Evolutionary conservation across 1,284 basidiomycete genomes (phyloP), one percentile per base, ranked within the genome.

Genomic region (Apiotrichum akiyoshidainum): DNA sequence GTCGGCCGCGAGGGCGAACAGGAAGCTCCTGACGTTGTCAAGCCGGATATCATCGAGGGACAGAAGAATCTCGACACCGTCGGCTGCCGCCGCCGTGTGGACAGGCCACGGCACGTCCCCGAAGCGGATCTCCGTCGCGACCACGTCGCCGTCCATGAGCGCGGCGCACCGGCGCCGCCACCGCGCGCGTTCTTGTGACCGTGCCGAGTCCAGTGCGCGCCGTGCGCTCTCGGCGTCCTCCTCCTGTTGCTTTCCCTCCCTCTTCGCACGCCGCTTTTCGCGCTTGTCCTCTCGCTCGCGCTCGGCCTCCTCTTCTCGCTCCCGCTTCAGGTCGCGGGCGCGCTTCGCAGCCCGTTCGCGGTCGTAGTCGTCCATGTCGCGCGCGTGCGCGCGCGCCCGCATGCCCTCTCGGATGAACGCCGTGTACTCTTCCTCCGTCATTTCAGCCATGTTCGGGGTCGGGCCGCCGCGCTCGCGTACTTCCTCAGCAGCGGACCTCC

Each of bases 101-200:
- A 89, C 77, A 0, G 90, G 90, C 90, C 90, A 92, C 1, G 90
- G 90, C 11, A 92, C 83, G 69, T 90, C 87, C 13, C 68, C 68
- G 67, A 89, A 89, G 2, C 66, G 57, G 31, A 86, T 69, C 26
- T 66, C 42, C 19, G 54, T 51, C 42, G 55, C 45, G 33, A 68
- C 31, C n/a, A 68, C 21, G 19, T 65, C 67, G 49, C 61, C 55
- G 37, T 65, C 61, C 54, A 57, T 55, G 17, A 70, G 57, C 26
- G 58, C 55, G 9, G 58, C 55, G 57, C 65, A 68, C 2, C 65
- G 54, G 13, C 44, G 37, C 6, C 51, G 33, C 61, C 68, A 68
- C 19, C 49, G 13, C 39, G 50, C 41, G 16, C 71, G 61, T 48
- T 60, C 52, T 31, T 37, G 37, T 2, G 37, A 37, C 6, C 21